phyloP scores from a whole-genome alignment of 371 early-diverging fungal genomes.

The Actinomortierella ambigua region DNA sequence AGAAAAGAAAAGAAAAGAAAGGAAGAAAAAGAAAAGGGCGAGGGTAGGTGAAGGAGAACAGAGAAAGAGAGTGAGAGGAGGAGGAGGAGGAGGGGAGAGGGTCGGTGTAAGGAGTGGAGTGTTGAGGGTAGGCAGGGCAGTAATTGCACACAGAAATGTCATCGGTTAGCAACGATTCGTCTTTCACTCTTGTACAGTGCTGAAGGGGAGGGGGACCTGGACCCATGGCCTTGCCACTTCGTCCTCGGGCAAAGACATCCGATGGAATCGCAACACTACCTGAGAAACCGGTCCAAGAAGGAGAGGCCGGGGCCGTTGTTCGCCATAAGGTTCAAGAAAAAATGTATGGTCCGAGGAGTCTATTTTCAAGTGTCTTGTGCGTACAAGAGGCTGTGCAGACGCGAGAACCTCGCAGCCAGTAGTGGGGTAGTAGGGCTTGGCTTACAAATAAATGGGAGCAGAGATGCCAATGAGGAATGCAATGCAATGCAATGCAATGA shows the following conservation, averaged over 20 bases:
- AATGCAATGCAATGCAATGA: background rate
- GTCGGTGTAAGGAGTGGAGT: background rate
- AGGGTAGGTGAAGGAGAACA: background rate
- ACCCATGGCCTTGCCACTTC: too few relatives aligned
- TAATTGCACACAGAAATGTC: background rate
- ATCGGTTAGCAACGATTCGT: too few relatives aligned
- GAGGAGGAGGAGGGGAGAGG: background rate
- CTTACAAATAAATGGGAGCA: background rate
- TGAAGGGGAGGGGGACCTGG: background rate
- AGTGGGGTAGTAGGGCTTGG: too few relatives aligned
- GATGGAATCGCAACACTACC: too few relatives aligned
- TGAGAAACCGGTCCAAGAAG: too few relatives aligned
- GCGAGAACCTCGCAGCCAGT: background rate
- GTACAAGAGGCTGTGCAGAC: background rate
- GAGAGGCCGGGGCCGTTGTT: too few relatives aligned
- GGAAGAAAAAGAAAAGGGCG: background rate
- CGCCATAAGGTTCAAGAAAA: background rate
- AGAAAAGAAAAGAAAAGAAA: background rate
- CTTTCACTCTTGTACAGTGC: background rate
- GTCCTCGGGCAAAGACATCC: too few relatives aligned
- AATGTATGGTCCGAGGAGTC: background rate
- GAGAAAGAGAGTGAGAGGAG: background rate
- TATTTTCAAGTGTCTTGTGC: background rate
- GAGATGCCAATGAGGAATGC: background rate
- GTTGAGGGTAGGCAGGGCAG: background rate